These are phyloP conservation scores for Lactarius psammicola DNA, from an alignment of 768 basidiomycete genomes.

Conservation along the genomic window DNA sequence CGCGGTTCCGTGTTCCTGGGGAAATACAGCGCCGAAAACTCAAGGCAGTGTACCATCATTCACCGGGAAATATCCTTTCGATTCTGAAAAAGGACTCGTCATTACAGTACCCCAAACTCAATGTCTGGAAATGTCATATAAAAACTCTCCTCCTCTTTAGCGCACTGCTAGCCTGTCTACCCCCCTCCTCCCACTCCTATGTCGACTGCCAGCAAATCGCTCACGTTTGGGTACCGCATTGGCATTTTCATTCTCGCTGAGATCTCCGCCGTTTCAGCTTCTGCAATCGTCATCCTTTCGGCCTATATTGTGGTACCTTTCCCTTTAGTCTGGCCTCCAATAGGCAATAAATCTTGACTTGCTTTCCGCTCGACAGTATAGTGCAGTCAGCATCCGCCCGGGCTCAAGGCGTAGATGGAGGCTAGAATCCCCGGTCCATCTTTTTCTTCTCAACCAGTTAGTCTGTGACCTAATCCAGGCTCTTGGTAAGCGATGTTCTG, in stretches of 20 bases:
- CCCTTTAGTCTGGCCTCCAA: not conserved
- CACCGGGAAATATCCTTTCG: not conserved
- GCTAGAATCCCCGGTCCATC: constrained; percentile 32
- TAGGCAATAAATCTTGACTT: not conserved
- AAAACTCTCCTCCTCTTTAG: not conserved
- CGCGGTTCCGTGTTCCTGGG: not conserved
- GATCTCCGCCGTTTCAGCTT: constrained; percentile 32
- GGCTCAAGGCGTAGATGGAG: constrained; percentile 27
- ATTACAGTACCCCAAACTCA: not conserved
- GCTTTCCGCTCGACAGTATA: constrained; percentile 25
- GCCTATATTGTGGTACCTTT: constrained; percentile 31
- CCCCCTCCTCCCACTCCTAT: not conserved
- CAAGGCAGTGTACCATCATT: not conserved
- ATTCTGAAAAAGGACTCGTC: not conserved
- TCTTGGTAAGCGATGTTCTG: constrained; percentile 25
- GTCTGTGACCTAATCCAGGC: constrained; percentile 35
- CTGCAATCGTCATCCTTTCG: constrained; percentile 28
- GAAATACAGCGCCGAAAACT: not conserved
- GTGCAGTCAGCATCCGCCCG: constrained; percentile 26
- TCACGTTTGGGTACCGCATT: constrained; percentile 31
- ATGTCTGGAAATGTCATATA: not conserved
- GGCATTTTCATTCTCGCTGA: constrained; percentile 33
- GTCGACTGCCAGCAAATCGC: not conserved
- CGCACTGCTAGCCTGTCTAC: not conserved
- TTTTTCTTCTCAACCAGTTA: constrained; percentile 34